Base-by-base conservation (phyloP, 169 alveolate genomes). In the Miamiensis avidus region DNA sequence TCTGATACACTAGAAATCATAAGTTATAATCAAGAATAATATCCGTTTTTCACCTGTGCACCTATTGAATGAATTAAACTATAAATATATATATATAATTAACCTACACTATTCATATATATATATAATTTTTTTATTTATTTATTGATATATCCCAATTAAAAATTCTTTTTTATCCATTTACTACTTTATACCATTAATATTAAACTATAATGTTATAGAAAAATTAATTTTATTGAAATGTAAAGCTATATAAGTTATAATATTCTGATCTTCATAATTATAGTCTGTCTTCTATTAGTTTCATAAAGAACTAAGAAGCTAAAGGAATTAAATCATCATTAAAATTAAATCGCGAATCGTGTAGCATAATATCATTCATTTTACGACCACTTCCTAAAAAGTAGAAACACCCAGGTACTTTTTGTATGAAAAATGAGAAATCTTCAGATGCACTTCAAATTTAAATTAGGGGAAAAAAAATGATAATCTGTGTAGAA, bases 371-470 rank as follows among this genome's bases (percentile, higher is more conserved):
- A 4, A 84, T 81, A 65, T 78, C 84, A 27, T 75, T 78, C 25
- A 78, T 73, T 4, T 77, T 84, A 20, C 88, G 82, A 28, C 85
- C 79, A 74, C 88, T 83, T 1, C 89, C 85, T 32, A 93, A 65
- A 32, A 84, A 87, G 74, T 86, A 88, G 88, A 87, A 93, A 16
- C 88, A 81, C n/a, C 96, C 96, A 11, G 96, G 96, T 34, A 32
- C 84, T 72, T 89, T 69, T 26, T 75, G 65, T 29, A 90, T 76
- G 64, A 78, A 93, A 83, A 74, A 88, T 28, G 91, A 73, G 77
- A 93, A 93, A 76, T 93, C 96, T 81, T 93, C 96, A 64, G 93
- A 74, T 28, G 91, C 96, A 29, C 75, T 79, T 16, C 82, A 83
- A 15, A 95, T 94, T 49, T 90, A 49, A n/a, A 82, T 81, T 32